Percentiles rank a stretch among this genome's conserved stretches.
phyloP scores from a whole-genome alignment of 2,329 filamentous ascomycete species.

The Elsinoe fawcettii region DNA sequence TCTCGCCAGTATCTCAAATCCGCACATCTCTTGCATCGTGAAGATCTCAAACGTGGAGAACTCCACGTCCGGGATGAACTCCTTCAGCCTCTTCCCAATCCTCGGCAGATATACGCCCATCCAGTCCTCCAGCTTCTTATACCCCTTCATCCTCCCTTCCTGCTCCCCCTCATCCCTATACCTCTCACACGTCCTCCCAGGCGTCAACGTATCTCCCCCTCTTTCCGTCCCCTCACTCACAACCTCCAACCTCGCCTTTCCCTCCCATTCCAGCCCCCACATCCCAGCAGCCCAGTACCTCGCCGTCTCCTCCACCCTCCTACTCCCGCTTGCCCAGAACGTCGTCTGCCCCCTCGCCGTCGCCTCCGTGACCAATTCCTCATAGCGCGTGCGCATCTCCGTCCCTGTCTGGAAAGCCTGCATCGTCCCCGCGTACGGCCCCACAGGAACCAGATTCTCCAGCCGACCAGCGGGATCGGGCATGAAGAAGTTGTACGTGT shows the following conservation, averaged over 20 bases:
- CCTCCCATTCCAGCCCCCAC: slow-evolving; percentile 44
- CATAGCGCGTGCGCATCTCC: slow-evolving; percentile 47
- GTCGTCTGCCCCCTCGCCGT: slow-evolving; percentile 28
- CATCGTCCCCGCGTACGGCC: slow-evolving; percentile 49
- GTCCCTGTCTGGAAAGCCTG: slow-evolving; percentile 48
- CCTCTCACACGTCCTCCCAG: slow-evolving; percentile 40
- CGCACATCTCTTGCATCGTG: slow-evolving; percentile 55
- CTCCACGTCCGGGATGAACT: slow-evolving; percentile 36
- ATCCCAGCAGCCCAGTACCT: slow-evolving; percentile 48
- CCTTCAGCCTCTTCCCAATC: slow-evolving; percentile 39
- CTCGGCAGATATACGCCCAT: slow-evolving; percentile 41
- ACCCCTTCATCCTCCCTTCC: slow-evolving; percentile 45
- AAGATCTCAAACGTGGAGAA: slow-evolving; percentile 45
- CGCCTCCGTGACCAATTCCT: slow-evolving; percentile 34
- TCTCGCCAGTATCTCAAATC: slow-evolving; percentile 49
- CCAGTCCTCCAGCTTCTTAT: slow-evolving; percentile 40
- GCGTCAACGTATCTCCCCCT: slow-evolving; percentile 49
- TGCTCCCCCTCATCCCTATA: slow-evolving; percentile 32
- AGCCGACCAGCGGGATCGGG: slow-evolving; percentile 37
- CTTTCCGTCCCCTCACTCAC: slow-evolving; percentile 46
- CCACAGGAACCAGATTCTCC: slow-evolving; percentile 48
- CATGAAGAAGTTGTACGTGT: slow-evolving; percentile 50
- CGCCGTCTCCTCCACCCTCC: slow-evolving; percentile 50
- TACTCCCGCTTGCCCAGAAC: slow-evolving; percentile 49
- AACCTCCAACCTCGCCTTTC: slow-evolving; percentile 39